A percentile compares a stretch with the other conserved stretches of the same genome.
phyloP scores from a whole-genome alignment of 1,284 basidiomycete genomes.

The Apiotrichum akiyoshidainum region DNA sequence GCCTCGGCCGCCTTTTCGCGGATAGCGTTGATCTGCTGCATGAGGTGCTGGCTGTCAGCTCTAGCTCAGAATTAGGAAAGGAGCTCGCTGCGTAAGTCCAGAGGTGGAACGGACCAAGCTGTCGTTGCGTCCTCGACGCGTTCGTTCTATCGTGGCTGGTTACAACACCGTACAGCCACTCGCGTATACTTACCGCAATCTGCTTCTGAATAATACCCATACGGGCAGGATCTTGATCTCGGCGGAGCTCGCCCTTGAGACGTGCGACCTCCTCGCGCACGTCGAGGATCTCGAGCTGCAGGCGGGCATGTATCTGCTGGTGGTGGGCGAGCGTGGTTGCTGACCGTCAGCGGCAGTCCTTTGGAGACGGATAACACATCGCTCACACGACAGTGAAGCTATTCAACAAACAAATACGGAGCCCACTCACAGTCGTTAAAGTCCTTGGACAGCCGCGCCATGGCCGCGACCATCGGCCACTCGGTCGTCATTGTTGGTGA shows the following conservation, averaged over 20 bases:
- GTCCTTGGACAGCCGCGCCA: constrained; percentile 18
- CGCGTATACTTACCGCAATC: constrained; percentile 65
- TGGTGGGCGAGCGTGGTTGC: constrained; percentile 36
- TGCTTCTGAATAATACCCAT: constrained; percentile 89
- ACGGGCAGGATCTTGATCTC: constrained; percentile 73
- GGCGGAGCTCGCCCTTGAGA: constrained; percentile 64
- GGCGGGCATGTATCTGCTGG: constrained; percentile 41
- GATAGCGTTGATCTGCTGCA: constrained; percentile 89
- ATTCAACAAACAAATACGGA: no score
- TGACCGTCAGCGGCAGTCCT: constrained; percentile 12
- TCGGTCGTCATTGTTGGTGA: constrained; percentile 1
- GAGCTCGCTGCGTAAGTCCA: no score
- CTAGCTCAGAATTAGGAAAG: no score
- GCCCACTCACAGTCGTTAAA: constrained; percentile 15
- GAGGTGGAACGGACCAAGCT: no score
- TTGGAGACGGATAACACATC: no score
- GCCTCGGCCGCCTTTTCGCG: constrained; percentile 93
- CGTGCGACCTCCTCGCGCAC: constrained; percentile 62
- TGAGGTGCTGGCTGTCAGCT: constrained; percentile 64
- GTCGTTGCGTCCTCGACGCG: no score
- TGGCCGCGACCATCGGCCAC: constrained; percentile 8
- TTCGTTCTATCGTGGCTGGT: no score
- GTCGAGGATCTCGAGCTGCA: constrained; percentile 46
- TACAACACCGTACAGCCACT: no score
- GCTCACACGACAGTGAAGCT: not conserved